Evolutionary conservation across 2,329 filamentous ascomycete species (phyloP), one percentile per base, ranked within the genome.

Genomic region (Phyllosticta citrichinensis): DNA sequence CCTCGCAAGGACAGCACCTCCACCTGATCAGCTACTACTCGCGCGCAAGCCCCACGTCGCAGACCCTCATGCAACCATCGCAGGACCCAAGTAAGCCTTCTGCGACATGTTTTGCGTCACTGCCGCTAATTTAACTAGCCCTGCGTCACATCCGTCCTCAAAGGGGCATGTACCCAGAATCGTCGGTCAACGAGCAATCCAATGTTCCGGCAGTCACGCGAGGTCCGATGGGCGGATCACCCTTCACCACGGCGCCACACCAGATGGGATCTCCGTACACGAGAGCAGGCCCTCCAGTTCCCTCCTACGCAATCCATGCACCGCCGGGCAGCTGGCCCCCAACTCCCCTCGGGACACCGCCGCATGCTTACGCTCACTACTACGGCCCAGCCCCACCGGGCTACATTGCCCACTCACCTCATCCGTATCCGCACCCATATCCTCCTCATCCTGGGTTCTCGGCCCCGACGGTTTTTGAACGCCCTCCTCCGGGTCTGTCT

Each of bases 11-110:
- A 65, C 91, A 97, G 69, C 94, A 97, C 72, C 85, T 99, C 1
- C 94, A 99, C 76, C 83, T 99, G 57, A 99, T 99, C 76, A 97
- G 93, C 68, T 99, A 99, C 77, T 97, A 92, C 75, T 88, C 91
- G 3, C 84, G 92, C 61, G 89, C 89, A 27, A 85, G 90, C 62
- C 84, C 88, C 3, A 84, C 84, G 35, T 82, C 86, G 27, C 82
- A 85, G 62, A 88, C 88, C 57, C 81, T 97, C 30, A 83, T 85
- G 65, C 89, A 94, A 69, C 94, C 94, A 0, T 89, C 88, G 55
- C 87, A 83, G 33, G 94, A 99, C 70, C 85, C 89, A 5, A 77
- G 60, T 62, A 33, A 55, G 60, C 47, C 14, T n/a, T 47, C 14
- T 47, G 40, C 17, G 17, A 8, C 40, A n/a, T 8, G n/a, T n/a